Evolutionary conservation across 768 basidiomycete species (phyloP).

Genomic region (Amanita jacksonii): DNA sequence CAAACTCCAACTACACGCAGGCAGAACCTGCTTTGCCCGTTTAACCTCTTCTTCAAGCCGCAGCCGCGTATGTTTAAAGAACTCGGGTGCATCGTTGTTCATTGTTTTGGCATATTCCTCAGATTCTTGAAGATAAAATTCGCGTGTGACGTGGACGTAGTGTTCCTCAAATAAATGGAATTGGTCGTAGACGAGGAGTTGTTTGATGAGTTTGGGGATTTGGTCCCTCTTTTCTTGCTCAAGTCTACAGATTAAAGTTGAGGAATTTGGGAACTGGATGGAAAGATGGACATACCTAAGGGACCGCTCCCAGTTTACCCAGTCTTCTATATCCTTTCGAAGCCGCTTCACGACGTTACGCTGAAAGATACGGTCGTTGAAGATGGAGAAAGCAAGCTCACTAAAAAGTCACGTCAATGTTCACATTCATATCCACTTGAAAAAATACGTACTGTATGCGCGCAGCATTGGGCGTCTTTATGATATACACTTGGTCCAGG

Average conservation of each 20-base stretch:
- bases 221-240: conserved; percentile 28
- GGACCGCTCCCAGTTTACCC: conserved; percentile 48
- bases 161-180: conserved; percentile 52
- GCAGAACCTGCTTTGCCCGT: conserved; percentile 41
- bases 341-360: conserved; percentile 36
- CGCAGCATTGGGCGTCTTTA: conserved; percentile 24
- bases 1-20: conserved; percentile 36
- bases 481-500: conserved; percentile 60
- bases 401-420: conserved; percentile 22
- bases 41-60: conserved; percentile 49
- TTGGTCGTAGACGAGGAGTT: conserved; percentile 46
- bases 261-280: no score
- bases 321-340: conserved; percentile 33
- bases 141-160: conserved; percentile 38
- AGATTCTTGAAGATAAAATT: conserved; percentile 50
- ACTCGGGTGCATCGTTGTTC: conserved; percentile 36
- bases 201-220: conserved; percentile 43
- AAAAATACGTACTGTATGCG: conserved; percentile 35
- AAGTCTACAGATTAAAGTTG: no score
- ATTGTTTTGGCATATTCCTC: conserved; percentile 23
- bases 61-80: conserved; percentile 38
- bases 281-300: no score
- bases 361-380: conserved; percentile 41
- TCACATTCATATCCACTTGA: neutral
- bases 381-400: conserved; percentile 47